Evolutionary conservation across 176 grass and related monocot species (phyloP).

Genomic region (Oryza coarctata): DNA sequence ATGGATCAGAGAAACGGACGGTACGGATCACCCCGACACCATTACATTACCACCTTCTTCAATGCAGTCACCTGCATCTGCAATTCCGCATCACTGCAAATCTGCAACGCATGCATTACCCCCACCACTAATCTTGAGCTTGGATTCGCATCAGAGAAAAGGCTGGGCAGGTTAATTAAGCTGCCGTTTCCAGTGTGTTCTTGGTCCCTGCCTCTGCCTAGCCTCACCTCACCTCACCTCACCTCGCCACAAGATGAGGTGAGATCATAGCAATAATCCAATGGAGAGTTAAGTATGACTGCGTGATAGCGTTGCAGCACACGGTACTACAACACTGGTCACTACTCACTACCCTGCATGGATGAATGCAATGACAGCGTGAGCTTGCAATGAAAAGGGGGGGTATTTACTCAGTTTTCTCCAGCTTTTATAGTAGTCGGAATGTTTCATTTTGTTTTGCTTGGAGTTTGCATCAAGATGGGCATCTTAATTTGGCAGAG

Average conservation of each 20-base stretch:
- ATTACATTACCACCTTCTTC: no score
- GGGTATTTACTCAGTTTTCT: neutral
- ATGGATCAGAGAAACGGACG: no score
- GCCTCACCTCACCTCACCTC: no score
- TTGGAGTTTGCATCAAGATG: neutral
- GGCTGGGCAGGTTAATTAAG: neutral
- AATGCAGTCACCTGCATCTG: neutral
- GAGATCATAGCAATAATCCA: neutral
- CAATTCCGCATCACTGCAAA: neutral
- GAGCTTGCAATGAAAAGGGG: no score
- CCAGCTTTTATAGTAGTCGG: neutral
- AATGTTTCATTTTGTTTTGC: neutral
- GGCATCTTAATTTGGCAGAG: neutral
- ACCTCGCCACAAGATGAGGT: neutral
- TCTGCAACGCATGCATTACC: no score
- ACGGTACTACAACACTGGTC: neutral
- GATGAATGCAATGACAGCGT: no score
- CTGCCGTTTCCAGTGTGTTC: neutral
- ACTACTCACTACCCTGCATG: no score
- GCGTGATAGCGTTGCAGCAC: neutral
- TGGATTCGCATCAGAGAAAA: neutral
- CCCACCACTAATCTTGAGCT: no score
- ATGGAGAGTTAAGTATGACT: neutral
- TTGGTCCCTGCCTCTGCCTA: neutral
- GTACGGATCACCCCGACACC: no score